Percentiles rank a stretch among this genome's conserved stretches.
Evolutionary conservation across 2,329 filamentous ascomycete genomes (phyloP).

Genomic region (Fusarium gaditjirri): DNA sequence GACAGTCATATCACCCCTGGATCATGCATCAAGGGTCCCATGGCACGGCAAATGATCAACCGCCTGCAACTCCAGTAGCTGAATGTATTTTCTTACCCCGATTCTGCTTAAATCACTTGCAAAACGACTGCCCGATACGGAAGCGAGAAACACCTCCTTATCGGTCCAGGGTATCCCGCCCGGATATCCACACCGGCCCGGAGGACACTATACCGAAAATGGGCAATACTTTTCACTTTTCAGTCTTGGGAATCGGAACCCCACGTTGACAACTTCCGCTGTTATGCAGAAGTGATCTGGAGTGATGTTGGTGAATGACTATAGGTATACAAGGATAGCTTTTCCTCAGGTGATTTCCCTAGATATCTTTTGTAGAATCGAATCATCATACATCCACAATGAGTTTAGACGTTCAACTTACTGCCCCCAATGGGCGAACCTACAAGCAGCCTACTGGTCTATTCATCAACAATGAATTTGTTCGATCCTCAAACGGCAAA

Average conservation of each 20-base stretch:
- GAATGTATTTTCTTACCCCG: background rate
- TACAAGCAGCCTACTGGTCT: constrained; percentile 75
- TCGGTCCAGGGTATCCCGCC: constrained; percentile 9
- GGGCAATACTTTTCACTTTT: constrained; percentile 18
- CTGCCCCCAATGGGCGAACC: constrained; percentile 69
- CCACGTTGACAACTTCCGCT: background rate
- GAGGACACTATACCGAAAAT: constrained; percentile 5
- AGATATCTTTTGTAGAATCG: background rate
- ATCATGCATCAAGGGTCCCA: background rate
- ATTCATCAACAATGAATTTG: constrained; percentile 77
- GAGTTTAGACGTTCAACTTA: constrained; percentile 45
- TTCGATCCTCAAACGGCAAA: constrained; percentile 63
- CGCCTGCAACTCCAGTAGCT: no score
- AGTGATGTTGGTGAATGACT: background rate
- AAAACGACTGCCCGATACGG: constrained; percentile 26
- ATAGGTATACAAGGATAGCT: constrained; percentile 21
- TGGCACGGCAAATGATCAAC: background rate
- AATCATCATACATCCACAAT: constrained; percentile 17
- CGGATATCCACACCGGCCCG: constrained; percentile 7
- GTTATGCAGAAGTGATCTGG: background rate
- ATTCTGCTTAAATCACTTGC: constrained; percentile 10
- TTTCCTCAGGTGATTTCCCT: constrained; percentile 10
- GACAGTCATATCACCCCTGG: background rate
- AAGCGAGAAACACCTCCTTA: background rate
- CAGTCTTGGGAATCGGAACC: background rate